Evolutionary conservation across 345 rosid species (phyloP), one percentile per base, ranked within the genome.

Genomic region (Clarkia xantiana): DNA sequence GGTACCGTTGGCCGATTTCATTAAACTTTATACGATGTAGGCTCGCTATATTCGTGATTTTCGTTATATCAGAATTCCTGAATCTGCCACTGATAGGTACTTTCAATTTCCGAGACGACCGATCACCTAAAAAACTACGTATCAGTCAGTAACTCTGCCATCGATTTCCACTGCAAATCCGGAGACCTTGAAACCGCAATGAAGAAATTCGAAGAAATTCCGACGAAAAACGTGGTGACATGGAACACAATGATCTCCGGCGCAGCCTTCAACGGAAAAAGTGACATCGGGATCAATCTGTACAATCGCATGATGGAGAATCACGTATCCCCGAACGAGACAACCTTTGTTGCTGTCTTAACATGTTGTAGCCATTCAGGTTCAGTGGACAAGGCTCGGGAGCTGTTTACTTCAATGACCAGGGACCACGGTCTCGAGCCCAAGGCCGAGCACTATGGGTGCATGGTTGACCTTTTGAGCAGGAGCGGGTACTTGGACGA

Each of bases 311-410:
- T 60, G 64, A 40, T 47, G 4, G 47, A 23, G 16, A 42, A 52
- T 13, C 52, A 49, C 14, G 53, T 52, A 14, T 22, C 40, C 53
- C 63, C 63, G 0, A 60, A 52, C 18, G 45, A 47, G 8, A 42
- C 52, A 14, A 60, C 57, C 43, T 60, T 60, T 47, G 58, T 52
- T 0, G 44, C 47, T 60, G 53, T 60, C 42, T 38, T 52, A 45
- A 44, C 64, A 8, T 52, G 64, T 17, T 60, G 64, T 22, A 60
- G 64, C 47, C 64, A 60, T 2, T 19, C 58, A 2, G 64, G 58
- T 16, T 16, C 20, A n/a, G 52, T 60, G n/a, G 58, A 60, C 34
- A 60, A 14, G 47, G 53, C 58, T 0, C 52, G 58, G n/a, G 52
- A 40, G 14, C 3, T 60, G 47, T 60, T 60, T 25, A 18, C 58